Evolutionary conservation across 352 stramenopile genomes (phyloP).

Genomic region (Bremia lactucae): DNA sequence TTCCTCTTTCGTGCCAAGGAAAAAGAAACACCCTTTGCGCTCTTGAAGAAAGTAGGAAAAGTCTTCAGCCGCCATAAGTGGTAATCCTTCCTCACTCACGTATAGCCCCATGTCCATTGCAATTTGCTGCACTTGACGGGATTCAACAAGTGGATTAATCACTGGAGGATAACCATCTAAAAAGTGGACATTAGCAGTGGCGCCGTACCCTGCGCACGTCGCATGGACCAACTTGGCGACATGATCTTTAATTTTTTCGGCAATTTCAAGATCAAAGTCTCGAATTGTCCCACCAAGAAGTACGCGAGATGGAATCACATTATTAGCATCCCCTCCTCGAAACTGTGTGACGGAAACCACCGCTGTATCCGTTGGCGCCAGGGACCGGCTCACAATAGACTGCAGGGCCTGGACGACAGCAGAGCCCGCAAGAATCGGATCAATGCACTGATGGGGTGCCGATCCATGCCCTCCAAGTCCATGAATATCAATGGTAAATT

Average conservation of each 20-base stretch:
- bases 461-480: constrained; percentile 92
- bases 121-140: constrained; percentile 64
- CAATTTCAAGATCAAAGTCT: constrained; percentile 81
- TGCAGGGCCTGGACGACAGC: constrained; percentile 89
- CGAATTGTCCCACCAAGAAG: constrained; percentile 88
- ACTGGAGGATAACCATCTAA: constrained; percentile 64
- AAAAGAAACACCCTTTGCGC: constrained; percentile 79
- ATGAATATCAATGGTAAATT: constrained; percentile 87
- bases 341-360: constrained; percentile 90
- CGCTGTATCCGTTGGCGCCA: constrained; percentile 86
- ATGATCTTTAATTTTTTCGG: constrained; percentile 70
- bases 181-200: constrained; percentile 51
- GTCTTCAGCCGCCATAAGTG: constrained; percentile 92
- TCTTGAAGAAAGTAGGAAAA: constrained; percentile 87
- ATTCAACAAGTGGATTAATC: constrained; percentile 73
- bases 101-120: constrained; percentile 57
- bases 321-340: constrained; percentile 87
- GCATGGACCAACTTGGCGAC: constrained; percentile 79
- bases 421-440: constrained; percentile 87
- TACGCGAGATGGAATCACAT: constrained; percentile 87
- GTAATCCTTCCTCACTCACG: constrained; percentile 65
- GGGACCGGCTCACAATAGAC: constrained; percentile 84
- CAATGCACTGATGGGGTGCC: constrained; percentile 84
- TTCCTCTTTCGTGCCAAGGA: constrained; percentile 70
- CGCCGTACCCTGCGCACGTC: constrained; percentile 77